Conservation (phyloP, 352 stramenopile species). For the Phytophthora aleatoria region DNA sequence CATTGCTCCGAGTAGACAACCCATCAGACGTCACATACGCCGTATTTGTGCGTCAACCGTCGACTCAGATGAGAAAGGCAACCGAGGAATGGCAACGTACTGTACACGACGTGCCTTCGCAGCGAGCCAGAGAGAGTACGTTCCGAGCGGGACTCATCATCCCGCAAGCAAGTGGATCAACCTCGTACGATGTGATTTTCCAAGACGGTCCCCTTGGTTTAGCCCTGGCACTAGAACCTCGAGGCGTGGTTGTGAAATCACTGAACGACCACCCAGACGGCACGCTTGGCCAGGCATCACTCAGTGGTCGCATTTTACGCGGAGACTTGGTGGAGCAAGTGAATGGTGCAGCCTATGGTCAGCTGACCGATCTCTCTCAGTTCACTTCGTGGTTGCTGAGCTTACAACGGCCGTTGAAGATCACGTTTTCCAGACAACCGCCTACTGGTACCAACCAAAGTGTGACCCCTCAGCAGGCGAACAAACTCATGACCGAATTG, state of each 20-base stretch:
- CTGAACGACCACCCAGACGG: slow-evolving; percentile 74
- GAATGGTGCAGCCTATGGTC: slow-evolving; percentile 67
- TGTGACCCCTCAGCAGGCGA: slow-evolving; percentile 17
- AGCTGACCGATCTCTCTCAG: slow-evolving; percentile 75
- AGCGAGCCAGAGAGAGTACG: slow-evolving; percentile 33
- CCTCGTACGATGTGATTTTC: slow-evolving; percentile 71
- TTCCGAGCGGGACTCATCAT: slow-evolving; percentile 31
- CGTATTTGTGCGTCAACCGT: slow-evolving; percentile 47
- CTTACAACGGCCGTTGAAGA: slow-evolving; percentile 66
- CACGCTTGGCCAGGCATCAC: slow-evolving; percentile 70
- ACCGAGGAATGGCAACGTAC: slow-evolving; percentile 32
- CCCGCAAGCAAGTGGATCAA: slow-evolving; percentile 12
- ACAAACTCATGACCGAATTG: slow-evolving; percentile 29
- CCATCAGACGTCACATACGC: slow-evolving; percentile 35
- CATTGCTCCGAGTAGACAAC: slow-evolving; percentile 36
- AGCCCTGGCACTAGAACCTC: slow-evolving; percentile 68
- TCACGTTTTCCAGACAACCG: slow-evolving; percentile 60
- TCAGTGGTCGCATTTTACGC: slow-evolving; percentile 57
- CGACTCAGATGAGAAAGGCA: slow-evolving; percentile 43
- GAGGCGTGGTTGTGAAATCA: slow-evolving; percentile 78
- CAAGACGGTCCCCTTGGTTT: slow-evolving; percentile 73
- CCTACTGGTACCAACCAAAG: background rate
- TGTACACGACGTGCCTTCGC: slow-evolving; percentile 34
- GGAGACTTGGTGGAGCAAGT: slow-evolving; percentile 81
- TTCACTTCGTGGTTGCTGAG: slow-evolving; percentile 78